Evolutionary conservation across 2,329 filamentous ascomycete genomes (phyloP), one percentile per base, ranked within the genome.

Genomic region (Chaetomium globosum): DNA sequence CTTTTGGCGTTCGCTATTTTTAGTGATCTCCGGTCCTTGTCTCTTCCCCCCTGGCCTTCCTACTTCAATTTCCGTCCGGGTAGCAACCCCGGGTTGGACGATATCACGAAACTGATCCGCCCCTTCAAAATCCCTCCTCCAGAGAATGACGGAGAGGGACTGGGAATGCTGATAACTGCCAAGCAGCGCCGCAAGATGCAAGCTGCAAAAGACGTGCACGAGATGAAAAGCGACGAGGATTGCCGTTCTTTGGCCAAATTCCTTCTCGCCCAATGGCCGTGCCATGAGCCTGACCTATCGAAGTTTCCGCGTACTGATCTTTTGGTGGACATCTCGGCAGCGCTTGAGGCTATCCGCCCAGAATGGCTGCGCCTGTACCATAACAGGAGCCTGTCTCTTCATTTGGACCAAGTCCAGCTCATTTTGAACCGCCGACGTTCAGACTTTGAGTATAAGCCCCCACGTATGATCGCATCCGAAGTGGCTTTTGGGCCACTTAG

Each of bases 291-390:
- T 19, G 36, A 43, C 36, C 13, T 43, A 16, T 43, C 36, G 4
- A 43, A 43, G 12, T 13, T 43, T 6, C 13, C 36, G 3, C 36
- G 16, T 16, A 67, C 66, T 2, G 60, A 63, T 1, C 70, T 76
- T 3, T 55, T 78, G 2, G 31, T 87, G 0, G 71, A 84, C 65
- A 26, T 77, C 7, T 46, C 66, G 0, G 66, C 73, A 12, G 82
- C 82, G 3, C 46, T 84, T 1, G 68, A 75, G 0, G 69, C 72
- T 0, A 71, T 87, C 16, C 67, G 69, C 0, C 77, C 77, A 0
- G 80, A 84, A 59, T 87, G 83, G 83, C 67, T 73, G 4, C 77
- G 80, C 0, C 69, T 84, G 0, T 79, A 76, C n/a, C 75, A 79
- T 5, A 87, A 87, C 53, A 66, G 76, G 10, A 76, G 82, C 31